phyloP scores from a whole-genome alignment of 805 yeast species.

The Limtongia smithiae region DNA sequence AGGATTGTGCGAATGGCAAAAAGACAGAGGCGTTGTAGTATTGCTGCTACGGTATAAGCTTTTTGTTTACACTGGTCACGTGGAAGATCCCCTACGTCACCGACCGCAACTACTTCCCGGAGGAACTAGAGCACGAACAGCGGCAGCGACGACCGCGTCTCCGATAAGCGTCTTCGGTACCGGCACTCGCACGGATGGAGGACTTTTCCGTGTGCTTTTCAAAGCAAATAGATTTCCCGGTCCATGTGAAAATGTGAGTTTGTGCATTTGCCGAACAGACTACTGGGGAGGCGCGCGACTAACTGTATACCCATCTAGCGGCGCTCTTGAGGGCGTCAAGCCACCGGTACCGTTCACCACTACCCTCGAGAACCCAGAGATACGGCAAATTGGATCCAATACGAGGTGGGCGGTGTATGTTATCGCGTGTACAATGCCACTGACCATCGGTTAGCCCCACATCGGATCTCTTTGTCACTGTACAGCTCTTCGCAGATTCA shows the following conservation, averaged over 20 bases:
- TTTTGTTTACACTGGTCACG: too few relatives aligned
- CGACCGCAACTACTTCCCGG: too few relatives aligned
- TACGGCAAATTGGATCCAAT: slow-evolving; percentile 43
- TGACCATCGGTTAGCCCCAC: too few relatives aligned
- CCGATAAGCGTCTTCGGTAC: too few relatives aligned
- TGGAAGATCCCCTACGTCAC: too few relatives aligned
- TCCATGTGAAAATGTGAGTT: slow-evolving; percentile 46
- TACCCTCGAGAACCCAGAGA: slow-evolving; percentile 47
- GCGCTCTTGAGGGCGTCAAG: slow-evolving; percentile 46
- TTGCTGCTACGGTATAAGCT: too few relatives aligned
- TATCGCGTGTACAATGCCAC: too few relatives aligned
- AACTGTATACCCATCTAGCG: slow-evolving; percentile 26
- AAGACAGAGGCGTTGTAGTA: too few relatives aligned
- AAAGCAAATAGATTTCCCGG: slow-evolving; percentile 49
- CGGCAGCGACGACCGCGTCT: too few relatives aligned
- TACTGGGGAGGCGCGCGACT: slow-evolving; percentile 1
- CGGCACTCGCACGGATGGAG: too few relatives aligned
- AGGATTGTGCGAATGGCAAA: too few relatives aligned
- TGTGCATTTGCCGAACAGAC: slow-evolving; percentile 5
- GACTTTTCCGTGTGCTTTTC: slow-evolving; percentile 54
- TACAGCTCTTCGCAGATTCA: slow-evolving; percentile 45
- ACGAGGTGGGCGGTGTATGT: slow-evolving; percentile 30
- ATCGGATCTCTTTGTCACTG: slow-evolving; percentile 44
- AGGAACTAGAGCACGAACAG: too few relatives aligned
- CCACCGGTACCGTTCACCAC: slow-evolving; percentile 46